Base-by-base conservation (phyloP, 2,329 filamentous ascomycete species). In the Emergomyces orientalis region DNA sequence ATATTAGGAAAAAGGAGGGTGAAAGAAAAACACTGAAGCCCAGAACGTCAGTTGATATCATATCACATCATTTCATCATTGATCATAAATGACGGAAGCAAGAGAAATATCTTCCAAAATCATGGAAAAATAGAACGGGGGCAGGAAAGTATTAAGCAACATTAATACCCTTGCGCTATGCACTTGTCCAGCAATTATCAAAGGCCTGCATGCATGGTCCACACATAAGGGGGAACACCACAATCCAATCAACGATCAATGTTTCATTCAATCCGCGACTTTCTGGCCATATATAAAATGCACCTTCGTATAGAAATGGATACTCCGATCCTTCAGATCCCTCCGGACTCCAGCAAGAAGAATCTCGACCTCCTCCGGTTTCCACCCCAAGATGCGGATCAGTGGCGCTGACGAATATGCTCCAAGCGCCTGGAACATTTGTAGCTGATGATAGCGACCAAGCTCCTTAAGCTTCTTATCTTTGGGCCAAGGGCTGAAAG, bases 371-470 rank as follows among this genome's bases (percentile, higher is more conserved):
- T 62, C 60, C 14, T 13, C 22, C 19, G 49, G 30, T n/a, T 22
- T 30, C 60, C 60, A 62, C 25, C 52, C 52, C 32, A 62, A 39
- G 14, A 45, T 30, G 19, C 64, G 60, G 2, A 52, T 63, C 25
- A 70, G 66, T 19, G 65, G 37, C 32, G 62, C 65, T 30, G 54
- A 58, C 22, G 62, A 64, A 43, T 68, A 61, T 25, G 64, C 66
- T n/a, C 64, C 54, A 22, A 67, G 41, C 13, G 58, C 63, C 11
- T 67, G 63, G 22, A 67, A 49, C 54, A 65, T 30, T 43, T 64
- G 63, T 13, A 64, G 37, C 19, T 56, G 61, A 43, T 65, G 49
- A 19, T 57, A 55, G 8, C 56, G 59, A 25, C 60, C 60, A 27
- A 62, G 47, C 19, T 62, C 60, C 60, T 62, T 62, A 2, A 62